phyloP scores from a whole-genome alignment of 129 eudicot genomes.

The Lonicera japonica region DNA sequence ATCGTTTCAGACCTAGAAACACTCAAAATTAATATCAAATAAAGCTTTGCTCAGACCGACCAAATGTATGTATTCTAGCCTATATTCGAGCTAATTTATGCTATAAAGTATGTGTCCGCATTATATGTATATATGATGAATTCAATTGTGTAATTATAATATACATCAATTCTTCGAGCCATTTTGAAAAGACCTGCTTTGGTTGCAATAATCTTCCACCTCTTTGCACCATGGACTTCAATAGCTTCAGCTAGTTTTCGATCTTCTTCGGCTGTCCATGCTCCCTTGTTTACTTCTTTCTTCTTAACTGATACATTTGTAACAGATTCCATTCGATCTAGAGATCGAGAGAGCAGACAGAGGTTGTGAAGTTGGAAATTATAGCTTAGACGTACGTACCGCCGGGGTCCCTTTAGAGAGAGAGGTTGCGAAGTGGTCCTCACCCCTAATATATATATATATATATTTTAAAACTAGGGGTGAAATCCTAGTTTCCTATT shows the following conservation, averaged over 20 bases:
- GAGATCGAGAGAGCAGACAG: too few species aligned
- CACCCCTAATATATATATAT: too few species aligned
- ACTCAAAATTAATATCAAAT: not conserved
- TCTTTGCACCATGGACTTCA: slow-evolving; percentile 28
- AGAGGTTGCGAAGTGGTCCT: too few species aligned
- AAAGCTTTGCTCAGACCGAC: not conserved
- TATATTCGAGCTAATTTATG: not conserved
- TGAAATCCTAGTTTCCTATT: too few species aligned
- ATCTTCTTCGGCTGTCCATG: slow-evolving; percentile 41
- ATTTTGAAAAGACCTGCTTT: slow-evolving; percentile 44
- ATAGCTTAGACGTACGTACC: too few species aligned
- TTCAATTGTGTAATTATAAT: not conserved
- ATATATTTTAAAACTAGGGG: too few species aligned
- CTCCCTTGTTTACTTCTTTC: slow-evolving; percentile 31
- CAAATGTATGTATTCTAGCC: too few species aligned
- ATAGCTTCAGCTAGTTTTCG: slow-evolving; percentile 38
- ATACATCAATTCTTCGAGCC: too few species aligned
- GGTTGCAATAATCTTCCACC: slow-evolving; percentile 31
- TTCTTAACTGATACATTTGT: slow-evolving; percentile 4
- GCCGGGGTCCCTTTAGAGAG: too few species aligned
- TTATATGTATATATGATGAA: not conserved
- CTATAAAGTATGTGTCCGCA: not conserved
- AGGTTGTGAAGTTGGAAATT: too few species aligned
- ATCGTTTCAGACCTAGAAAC: slow-evolving; percentile 33
- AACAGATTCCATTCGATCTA: not conserved